Percentiles rank a stretch among this genome's conserved stretches.
phyloP scores from a whole-genome alignment of 2,329 filamentous ascomycete species.

The Fusarium oligoseptatum region DNA sequence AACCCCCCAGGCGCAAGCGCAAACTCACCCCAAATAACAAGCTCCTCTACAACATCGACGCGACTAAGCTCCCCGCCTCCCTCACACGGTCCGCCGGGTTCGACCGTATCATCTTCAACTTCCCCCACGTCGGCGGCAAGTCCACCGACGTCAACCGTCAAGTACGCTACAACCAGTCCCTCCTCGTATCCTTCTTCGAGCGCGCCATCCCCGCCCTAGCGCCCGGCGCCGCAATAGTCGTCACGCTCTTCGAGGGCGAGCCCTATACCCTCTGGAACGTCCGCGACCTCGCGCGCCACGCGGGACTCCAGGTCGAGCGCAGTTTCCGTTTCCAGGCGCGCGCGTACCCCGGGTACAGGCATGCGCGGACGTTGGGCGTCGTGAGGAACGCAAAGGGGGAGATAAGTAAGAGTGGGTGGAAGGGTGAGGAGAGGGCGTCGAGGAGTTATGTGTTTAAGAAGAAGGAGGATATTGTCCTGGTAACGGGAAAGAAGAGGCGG shows the following conservation, averaged over 20 bases:
- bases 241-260: constrained; percentile 92
- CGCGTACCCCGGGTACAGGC: constrained; percentile 80
- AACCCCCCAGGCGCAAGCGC: constrained; percentile 30
- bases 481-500: constrained; percentile 47
- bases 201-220: constrained; percentile 57
- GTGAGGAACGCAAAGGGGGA: constrained; percentile 64
- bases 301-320: constrained; percentile 75
- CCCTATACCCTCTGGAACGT: constrained; percentile 98
- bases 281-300: constrained; percentile 84
- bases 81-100: constrained; percentile 62
- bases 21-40: constrained; percentile 46
- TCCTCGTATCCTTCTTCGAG: constrained; percentile 78
- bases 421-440: constrained; percentile 59
- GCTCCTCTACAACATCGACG: constrained; percentile 75
- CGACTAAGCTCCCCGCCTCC: constrained; percentile 68
- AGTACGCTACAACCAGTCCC: constrained; percentile 89
- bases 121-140: constrained; percentile 94
- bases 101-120: constrained; percentile 93
- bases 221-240: constrained; percentile 74
- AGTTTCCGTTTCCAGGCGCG: constrained; percentile 77
- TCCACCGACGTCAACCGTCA: constrained; percentile 95
- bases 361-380: constrained; percentile 79
- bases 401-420: constrained; percentile 57
- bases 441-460: constrained; percentile 74
- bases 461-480: constrained; percentile 62